Percentiles rank a stretch among this genome's conserved stretches.
Evolutionary conservation across 2,329 filamentous ascomycete genomes (phyloP).

Genomic region (Aschersonia sp.): DNA sequence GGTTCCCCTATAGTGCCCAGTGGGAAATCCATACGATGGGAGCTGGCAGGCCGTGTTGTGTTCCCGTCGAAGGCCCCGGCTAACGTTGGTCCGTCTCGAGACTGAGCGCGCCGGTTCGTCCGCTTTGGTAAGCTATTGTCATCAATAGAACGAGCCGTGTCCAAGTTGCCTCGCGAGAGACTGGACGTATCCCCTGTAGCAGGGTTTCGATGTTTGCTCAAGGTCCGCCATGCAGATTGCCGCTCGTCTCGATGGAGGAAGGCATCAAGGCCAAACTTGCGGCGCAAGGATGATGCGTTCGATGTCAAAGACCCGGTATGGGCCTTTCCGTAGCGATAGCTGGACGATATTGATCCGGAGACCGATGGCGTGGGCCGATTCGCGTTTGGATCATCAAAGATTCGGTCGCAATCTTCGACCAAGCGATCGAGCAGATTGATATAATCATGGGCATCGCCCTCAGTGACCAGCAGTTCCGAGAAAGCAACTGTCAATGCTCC

Average conservation of each 20-base stretch:
- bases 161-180: slow-evolving; percentile 51
- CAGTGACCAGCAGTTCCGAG: slow-evolving; percentile 68
- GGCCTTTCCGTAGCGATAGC: slow-evolving; percentile 38
- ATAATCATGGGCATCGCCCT: slow-evolving; percentile 65
- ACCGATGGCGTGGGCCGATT: slow-evolving; percentile 23
- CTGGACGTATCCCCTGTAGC: slow-evolving; percentile 46
- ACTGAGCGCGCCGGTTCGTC: slow-evolving; percentile 31
- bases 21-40: slow-evolving; percentile 38
- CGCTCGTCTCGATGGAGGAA: slow-evolving; percentile 61
- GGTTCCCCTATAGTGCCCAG: slow-evolving; percentile 48
- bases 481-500: slow-evolving; percentile 81
- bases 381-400: slow-evolving; percentile 55
- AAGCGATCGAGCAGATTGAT: slow-evolving; percentile 80
- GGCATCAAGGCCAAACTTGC: slow-evolving; percentile 68
- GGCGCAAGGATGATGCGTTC: slow-evolving; percentile 72
- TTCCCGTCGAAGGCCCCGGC: slow-evolving; percentile 47
- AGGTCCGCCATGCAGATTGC: slow-evolving; percentile 68
- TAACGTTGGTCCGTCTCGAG: slow-evolving; percentile 45
- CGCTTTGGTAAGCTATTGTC: slow-evolving; percentile 39
- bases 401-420: slow-evolving; percentile 74
- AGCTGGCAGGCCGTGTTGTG: slow-evolving; percentile 39
- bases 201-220: slow-evolving; percentile 64
- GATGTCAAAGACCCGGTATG: slow-evolving; percentile 66
- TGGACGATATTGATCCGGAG: slow-evolving; percentile 46
- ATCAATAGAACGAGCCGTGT: slow-evolving; percentile 62